Evolutionary conservation across 352 stramenopile genomes (phyloP).

Genomic region (Phytophthora cryptogea): DNA sequence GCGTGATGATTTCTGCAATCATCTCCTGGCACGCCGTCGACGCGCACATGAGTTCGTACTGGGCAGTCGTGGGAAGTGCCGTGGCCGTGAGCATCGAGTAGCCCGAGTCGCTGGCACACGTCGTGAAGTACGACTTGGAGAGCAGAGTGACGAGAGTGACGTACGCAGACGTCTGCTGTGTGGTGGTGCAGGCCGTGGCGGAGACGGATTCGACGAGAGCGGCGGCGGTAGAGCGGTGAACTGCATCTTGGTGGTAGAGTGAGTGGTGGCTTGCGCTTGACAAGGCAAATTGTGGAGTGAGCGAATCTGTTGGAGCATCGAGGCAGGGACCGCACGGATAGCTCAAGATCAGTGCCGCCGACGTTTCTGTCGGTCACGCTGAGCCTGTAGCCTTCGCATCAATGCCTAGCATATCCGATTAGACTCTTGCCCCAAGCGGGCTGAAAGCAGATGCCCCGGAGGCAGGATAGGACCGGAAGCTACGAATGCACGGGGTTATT

Average conservation of each 20-base stretch:
- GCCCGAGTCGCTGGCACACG: conserved; percentile 22
- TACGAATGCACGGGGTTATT: too few species aligned
- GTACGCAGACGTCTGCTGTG: conserved; percentile 26
- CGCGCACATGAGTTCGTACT: conserved; percentile 32
- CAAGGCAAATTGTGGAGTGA: conserved; percentile 22
- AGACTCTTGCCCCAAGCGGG: too few species aligned
- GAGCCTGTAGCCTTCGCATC: too few species aligned
- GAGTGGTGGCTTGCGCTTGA: background rate
- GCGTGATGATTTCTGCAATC: conserved; percentile 16
- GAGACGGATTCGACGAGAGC: conserved; percentile 9
- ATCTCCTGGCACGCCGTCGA: conserved; percentile 27
- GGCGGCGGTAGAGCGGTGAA: conserved; percentile 15
- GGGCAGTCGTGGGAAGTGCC: conserved; percentile 19
- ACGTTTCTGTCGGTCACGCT: too few species aligned
- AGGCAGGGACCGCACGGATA: too few species aligned
- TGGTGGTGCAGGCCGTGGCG: conserved; percentile 12
- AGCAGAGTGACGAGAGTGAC: conserved; percentile 19
- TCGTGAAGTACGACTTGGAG: conserved; percentile 10
- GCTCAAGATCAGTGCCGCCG: too few species aligned
- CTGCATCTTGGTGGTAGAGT: conserved; percentile 18
- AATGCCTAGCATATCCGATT: too few species aligned
- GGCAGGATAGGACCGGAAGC: too few species aligned
- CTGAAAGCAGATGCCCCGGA: too few species aligned
- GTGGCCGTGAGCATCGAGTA: conserved; percentile 36
- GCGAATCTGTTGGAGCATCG: background rate